These are phyloP conservation scores for Apiotrichum brassicae DNA, from an alignment of 1,284 basidiomycete species.

Conservation along the genomic window DNA sequence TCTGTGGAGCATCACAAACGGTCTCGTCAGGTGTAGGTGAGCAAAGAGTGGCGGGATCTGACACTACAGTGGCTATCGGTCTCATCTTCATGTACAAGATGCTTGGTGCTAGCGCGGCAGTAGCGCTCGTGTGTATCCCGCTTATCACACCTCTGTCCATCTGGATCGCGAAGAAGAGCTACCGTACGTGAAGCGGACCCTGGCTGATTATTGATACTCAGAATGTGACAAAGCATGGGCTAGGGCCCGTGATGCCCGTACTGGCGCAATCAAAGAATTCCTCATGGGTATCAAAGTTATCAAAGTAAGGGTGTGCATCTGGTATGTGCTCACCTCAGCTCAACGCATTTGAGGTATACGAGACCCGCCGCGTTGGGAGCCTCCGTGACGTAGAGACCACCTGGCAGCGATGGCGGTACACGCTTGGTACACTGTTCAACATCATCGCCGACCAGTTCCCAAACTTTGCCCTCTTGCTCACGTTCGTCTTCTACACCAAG, in stretches of 20 bases:
- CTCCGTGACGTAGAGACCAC: constrained; percentile 38
- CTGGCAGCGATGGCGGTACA: constrained; percentile 45
- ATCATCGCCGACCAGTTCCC: constrained; percentile 38
- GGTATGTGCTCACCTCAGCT: constrained; percentile 28
- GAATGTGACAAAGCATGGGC: constrained; percentile 40
- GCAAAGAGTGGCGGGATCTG: background rate
- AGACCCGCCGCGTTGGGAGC: constrained; percentile 22
- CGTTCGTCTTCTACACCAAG: constrained; percentile 42
- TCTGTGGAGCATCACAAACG: constrained; percentile 35
- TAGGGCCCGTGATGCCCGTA: constrained; percentile 34
- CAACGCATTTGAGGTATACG: constrained; percentile 43
- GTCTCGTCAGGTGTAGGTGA: constrained; percentile 31
- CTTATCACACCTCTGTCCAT: constrained; percentile 27
- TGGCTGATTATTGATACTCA: constrained; percentile 10
- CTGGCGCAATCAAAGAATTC: constrained; percentile 42
- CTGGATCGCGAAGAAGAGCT: constrained; percentile 32
- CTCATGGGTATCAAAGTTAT: constrained; percentile 42
- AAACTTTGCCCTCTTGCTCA: constrained; percentile 31
- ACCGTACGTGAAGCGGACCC: constrained; percentile 23
- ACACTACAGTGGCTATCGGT: constrained; percentile 32
- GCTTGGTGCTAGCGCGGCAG: constrained; percentile 40
- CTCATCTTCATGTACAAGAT: constrained; percentile 37
- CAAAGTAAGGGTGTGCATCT: constrained; percentile 27
- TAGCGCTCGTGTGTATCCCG: constrained; percentile 38
- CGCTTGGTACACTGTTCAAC: constrained; percentile 46